Base-by-base conservation (phyloP, 2,329 filamentous ascomycete species). In the Cephalotrichum gorgonifer region DNA sequence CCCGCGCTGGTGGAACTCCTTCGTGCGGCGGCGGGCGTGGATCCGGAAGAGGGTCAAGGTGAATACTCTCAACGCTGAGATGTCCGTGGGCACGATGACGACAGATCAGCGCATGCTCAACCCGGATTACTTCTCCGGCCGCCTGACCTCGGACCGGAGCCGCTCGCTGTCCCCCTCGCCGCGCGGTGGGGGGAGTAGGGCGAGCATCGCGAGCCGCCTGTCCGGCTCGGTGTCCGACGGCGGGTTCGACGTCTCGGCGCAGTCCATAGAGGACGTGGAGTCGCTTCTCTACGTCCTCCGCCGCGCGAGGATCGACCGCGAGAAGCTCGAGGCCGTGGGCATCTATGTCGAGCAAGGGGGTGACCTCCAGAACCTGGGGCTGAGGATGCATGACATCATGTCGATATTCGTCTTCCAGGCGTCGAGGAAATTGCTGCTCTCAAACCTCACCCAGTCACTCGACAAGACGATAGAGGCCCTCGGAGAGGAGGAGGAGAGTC, bases 1-100 rank as follows among this genome's bases (percentile, higher is more conserved):
- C 3, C 86, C 86, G 17, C 85, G 81, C 25, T 97, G 91, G 90
- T 95, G 88, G 66, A 91, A 90, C 63, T 95, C 88, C 1, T 98
- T 91, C 61, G 93, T 96, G n/a, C 77, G 93, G 31, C 75, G 93
- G 56, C 78, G 93, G 53, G 81, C 88, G 22, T 98, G 93, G 93
- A 80, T 91, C 49, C 76, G 93, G 41, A 85, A 87, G 63, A 76
- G 93, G 30, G 75, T 85, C 47, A 87, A 85, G 66, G 15, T 6
- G 27, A n/a, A 26, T 22, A 25, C 7, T 31, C 28, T 26, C 6
- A 14, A 20, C 15, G 28, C 26, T 26, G n/a, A n/a, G 14, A 33
- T n/a, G 25, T 28, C 20, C 26, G 14, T 31, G 27, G 17, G n/a
- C 14, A 20, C 28, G 26, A 33, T 23, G n/a, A 23, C n/a, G 6